Evolutionary conservation across 2,329 filamentous ascomycete species (phyloP).

Genomic region (Daldinia sp.): DNA sequence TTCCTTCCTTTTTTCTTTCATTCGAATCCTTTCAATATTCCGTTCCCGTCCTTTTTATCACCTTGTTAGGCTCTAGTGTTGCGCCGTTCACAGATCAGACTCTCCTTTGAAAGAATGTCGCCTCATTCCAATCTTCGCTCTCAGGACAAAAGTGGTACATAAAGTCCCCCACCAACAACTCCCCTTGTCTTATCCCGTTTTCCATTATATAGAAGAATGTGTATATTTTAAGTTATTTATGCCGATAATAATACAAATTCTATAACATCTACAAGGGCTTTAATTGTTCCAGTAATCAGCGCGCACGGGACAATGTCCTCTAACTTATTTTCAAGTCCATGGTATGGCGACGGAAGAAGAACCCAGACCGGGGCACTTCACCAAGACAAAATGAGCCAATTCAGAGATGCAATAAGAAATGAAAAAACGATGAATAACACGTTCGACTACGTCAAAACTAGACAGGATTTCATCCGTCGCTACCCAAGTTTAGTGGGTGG

Average conservation of each 20-base stretch:
- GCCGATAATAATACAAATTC: slow-evolving; percentile 39
- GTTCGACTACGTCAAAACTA: slow-evolving; percentile 69
- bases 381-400: slow-evolving; percentile 80
- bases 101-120: slow-evolving; percentile 44
- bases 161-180: slow-evolving; percentile 26
- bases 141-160: slow-evolving; percentile 40
- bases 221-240: neutral
- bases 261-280: slow-evolving; percentile 35
- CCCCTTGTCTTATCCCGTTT: neutral
- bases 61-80: slow-evolving; percentile 3
- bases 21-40: slow-evolving; percentile 30
- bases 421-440: slow-evolving; percentile 61
- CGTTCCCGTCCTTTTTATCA: slow-evolving; percentile 28
- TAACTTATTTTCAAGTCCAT: too few species aligned
- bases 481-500: slow-evolving; percentile 76
- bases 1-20: slow-evolving; percentile 1
- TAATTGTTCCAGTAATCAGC: slow-evolving; percentile 13
- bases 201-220: neutral
- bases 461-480: slow-evolving; percentile 83
- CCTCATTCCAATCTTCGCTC: slow-evolving; percentile 38
- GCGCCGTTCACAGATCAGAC: slow-evolving; percentile 35
- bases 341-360: slow-evolving; percentile 46
- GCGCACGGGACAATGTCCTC: slow-evolving; percentile 33
- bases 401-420: slow-evolving; percentile 78
- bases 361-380: slow-evolving; percentile 73